These are phyloP conservation scores for Metschnikowia chrysomelidarum DNA, from an alignment of 805 yeast species.

Conservation along the genomic window DNA sequence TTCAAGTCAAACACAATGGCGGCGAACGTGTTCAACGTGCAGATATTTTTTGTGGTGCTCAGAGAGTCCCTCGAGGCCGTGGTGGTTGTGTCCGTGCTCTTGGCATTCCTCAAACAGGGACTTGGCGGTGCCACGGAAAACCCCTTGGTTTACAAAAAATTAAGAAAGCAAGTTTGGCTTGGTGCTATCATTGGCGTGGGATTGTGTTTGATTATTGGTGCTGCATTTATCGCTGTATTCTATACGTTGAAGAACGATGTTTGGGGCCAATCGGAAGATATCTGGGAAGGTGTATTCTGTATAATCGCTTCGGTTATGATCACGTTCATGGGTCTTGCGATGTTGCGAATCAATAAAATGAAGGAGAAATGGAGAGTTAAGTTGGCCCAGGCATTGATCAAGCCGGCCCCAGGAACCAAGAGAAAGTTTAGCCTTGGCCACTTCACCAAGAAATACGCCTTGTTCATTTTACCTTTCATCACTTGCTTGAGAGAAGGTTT, in stretches of 20 bases:
- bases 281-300: conserved; percentile 97
- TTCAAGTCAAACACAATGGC: no score
- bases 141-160: conserved; percentile 53
- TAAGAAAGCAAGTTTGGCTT: conserved; percentile 81
- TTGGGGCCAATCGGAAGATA: conserved; percentile 83
- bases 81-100: conserved; percentile 82
- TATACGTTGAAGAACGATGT: conserved; percentile 78
- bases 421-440: conserved; percentile 52
- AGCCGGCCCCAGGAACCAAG: conserved; percentile 34
- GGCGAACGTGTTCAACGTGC: conserved; percentile 64
- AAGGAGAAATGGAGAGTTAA: conserved; percentile 96
- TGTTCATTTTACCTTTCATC: conserved; percentile 86
- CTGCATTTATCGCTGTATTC: conserved; percentile 92
- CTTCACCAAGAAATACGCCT: conserved; percentile 70
- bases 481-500: conserved; percentile 96
- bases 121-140: conserved; percentile 54
- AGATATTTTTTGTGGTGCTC: conserved; percentile 84
- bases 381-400: conserved; percentile 77
- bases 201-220: conserved; percentile 81
- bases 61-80: conserved; percentile 95
- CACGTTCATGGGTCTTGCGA: conserved; percentile 94
- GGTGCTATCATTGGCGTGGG: conserved; percentile 76
- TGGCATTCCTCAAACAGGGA: conserved; percentile 90
- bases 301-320: conserved; percentile 87
- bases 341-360: conserved; percentile 95